Base-by-base conservation (phyloP, 2,329 filamentous ascomycete species). In the Amylocarpus encephaloides region DNA sequence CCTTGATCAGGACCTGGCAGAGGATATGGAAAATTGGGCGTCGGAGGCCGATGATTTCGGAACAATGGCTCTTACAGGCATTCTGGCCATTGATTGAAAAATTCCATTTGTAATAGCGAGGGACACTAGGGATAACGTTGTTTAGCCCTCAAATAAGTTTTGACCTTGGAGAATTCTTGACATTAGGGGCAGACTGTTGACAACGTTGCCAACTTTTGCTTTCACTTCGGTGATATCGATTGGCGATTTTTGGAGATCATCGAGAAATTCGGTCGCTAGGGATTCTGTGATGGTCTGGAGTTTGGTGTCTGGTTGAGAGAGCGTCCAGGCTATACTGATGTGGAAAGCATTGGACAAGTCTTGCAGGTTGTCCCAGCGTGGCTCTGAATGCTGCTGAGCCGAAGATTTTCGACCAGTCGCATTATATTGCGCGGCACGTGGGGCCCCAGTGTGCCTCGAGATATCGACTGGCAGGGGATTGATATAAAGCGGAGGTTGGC, bases 311-410 rank as follows among this genome's bases (percentile, higher is more conserved):
- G 80, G 82, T 38, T 71, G 65, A 9, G 73, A 67, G 54, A 92
- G 74, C 1, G 79, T 85, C 93, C 92, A 97, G 0, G 85, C 93
- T 49, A 98, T 80, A 41, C 90, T 95, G 52, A 97, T 72, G 68
- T 98, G 93, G 63, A 96, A 96, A 18, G 78, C 80, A 43, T 74
- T 67, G 4, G 76, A 75, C 48, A 67, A 66, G 58, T 80, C 74
- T 32, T 61, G 49, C 6, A 60, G 49, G 39, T 55, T 47, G 16
- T 46, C 44, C 56, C 54, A 59, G 2, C 49, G 64, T 6, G 53
- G 34, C 9, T 64, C 65, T 11, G 12, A 3, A 15, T 35, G 10
- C 12, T 19, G n/a, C 30, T 43, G 41, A 11, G 19, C 11, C 6
- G n/a, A 6, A 42, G 64, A n/a, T 11, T 6, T 11, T 18, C 18